Base-by-base conservation (phyloP, 805 yeast genomes). In the Cyberlindnera galapagoensis region DNA sequence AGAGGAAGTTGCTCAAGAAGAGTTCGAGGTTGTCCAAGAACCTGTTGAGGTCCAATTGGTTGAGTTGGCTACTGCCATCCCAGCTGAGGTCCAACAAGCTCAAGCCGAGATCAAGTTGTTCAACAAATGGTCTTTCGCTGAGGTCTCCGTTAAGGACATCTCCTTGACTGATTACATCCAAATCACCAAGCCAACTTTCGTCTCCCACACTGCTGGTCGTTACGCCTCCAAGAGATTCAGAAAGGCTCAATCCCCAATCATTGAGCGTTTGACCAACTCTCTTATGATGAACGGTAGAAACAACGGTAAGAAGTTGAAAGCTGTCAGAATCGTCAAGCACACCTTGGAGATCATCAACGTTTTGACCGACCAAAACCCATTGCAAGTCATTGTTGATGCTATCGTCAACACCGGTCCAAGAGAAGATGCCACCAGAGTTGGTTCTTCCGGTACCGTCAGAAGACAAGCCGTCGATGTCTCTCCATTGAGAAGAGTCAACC, bases 401-500 rank as follows among this genome's bases (percentile, higher is more conserved):
- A 81, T 92, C 64, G 87, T 86, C 76, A 94, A 94, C 96, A 84
- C 97, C 55, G 99, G 99, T 72, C 95, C 98, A 71, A 87, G 98
- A 80, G 99, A 92, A 80, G 99, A 92, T 74, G 86, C 97, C 64
- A 92, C 99, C 79, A 88, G 98, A 85, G 90, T 94, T 60, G 99
- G 99, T 75, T 88, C 97, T 65, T 88, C 97, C 63, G 98, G 98
- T 84, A 85, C 97, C 65, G 99, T 94, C 61, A 92, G 98, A 84
- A 87, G 99, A 82, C 98, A 94, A 77, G 98, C 99, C 56, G 99
- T 92, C 67, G 99, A 92, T 86, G 99, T 92, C 52, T 88, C 98
- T 63, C 99, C 99, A 65, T 80, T 92, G 69, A 88, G 99, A 83
- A 90, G 99, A 80, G 97, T 92, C 58, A 92, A 92, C 95, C 97